A percentile compares a stretch with the other conserved stretches of the same genome.
These are phyloP conservation scores for Metarhizium humberi DNA, from an alignment of 2,329 filamentous ascomycete species.

Conservation along the genomic window DNA sequence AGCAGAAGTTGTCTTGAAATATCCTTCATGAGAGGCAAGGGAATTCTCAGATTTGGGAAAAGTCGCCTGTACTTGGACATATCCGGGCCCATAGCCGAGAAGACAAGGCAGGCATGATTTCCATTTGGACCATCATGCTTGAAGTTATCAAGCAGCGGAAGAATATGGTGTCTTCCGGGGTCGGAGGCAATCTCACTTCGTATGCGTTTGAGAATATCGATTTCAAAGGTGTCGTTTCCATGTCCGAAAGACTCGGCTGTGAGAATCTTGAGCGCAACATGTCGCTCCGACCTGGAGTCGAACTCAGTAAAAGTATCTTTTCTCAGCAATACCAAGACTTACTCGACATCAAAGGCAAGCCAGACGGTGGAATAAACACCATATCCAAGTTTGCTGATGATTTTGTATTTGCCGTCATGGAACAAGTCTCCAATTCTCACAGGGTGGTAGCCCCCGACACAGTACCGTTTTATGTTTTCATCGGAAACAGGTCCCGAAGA, in stretches of 20 bases:
- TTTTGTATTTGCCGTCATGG: slow-evolving; percentile 9
- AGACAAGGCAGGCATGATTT: slow-evolving; percentile 20
- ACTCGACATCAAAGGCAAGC: slow-evolving; percentile 13
- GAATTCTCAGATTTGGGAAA: slow-evolving; percentile 6
- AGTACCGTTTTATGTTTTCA: slow-evolving; percentile 9
- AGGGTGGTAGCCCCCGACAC: slow-evolving; percentile 14
- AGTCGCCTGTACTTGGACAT: slow-evolving; percentile 9
- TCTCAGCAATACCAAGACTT: slow-evolving; percentile 1
- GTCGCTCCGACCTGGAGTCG: slow-evolving; percentile 6
- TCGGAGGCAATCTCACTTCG: slow-evolving; percentile 10
- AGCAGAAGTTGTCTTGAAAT: slow-evolving; percentile 12
- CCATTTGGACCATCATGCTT: slow-evolving; percentile 20
- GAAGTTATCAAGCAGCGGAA: slow-evolving; percentile 16
- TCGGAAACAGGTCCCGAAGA: slow-evolving; percentile 10
- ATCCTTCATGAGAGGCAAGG: slow-evolving; percentile 7
- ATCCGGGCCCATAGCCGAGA: slow-evolving; percentile 19
- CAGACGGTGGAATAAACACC: slow-evolving; percentile 16
- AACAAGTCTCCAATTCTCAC: slow-evolving; percentile 15
- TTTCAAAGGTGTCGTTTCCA: slow-evolving; percentile 10
- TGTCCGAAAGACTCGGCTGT: slow-evolving; percentile 10
- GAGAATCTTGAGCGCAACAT: slow-evolving; percentile 20
- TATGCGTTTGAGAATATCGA: slow-evolving; percentile 11
- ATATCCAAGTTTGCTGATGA: slow-evolving; percentile 17
- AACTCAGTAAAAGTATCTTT: background rate
- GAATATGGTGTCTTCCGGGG: slow-evolving; percentile 7